A percentile compares a stretch with the other conserved stretches of the same genome.
phyloP scores from a whole-genome alignment of 306 rosid genomes.

The Cucumis melo region DNA sequence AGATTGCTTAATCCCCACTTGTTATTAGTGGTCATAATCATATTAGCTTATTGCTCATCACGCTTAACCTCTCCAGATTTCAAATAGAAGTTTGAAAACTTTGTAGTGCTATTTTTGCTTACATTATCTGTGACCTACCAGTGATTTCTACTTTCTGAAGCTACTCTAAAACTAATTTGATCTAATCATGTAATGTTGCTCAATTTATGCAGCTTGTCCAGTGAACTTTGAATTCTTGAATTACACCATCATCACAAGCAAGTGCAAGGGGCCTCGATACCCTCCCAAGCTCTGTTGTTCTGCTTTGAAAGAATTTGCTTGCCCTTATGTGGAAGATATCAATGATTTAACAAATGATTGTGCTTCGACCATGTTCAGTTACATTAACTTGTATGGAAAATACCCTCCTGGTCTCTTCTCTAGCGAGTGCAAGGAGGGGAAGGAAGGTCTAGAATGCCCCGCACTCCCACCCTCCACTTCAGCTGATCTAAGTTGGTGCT shows the following conservation, averaged over 20 bases:
- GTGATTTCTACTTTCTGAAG: neutral
- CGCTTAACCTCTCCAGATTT: neutral
- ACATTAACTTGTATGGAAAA: slow-evolving; percentile 72
- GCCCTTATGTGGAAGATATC: slow-evolving; percentile 52
- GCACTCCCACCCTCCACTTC: slow-evolving; percentile 42
- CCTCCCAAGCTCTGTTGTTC: slow-evolving; percentile 40
- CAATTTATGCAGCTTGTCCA: slow-evolving; percentile 62
- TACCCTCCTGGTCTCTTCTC: slow-evolving; percentile 96
- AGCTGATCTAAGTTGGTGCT: slow-evolving; percentile 18
- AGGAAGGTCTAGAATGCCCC: slow-evolving; percentile 56
- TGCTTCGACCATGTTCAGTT: slow-evolving; percentile 90
- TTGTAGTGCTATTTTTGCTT: neutral
- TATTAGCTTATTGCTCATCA: neutral
- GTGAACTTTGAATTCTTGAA: slow-evolving; percentile 78
- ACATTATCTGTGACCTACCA: neutral
- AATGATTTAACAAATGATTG: slow-evolving; percentile 72
- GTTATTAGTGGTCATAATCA: neutral
- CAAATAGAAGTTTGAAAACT: neutral
- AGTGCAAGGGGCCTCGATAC: slow-evolving; percentile 83
- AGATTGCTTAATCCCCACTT: neutral
- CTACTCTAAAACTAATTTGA: neutral
- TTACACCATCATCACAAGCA: slow-evolving; percentile 74
- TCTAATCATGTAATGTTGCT: neutral
- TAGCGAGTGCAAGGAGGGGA: slow-evolving; percentile 56
- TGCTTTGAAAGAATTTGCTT: slow-evolving; percentile 63